Evolutionary conservation across 2,329 filamentous ascomycete genomes (phyloP).

Genomic region (Paradendryphiella salina): DNA sequence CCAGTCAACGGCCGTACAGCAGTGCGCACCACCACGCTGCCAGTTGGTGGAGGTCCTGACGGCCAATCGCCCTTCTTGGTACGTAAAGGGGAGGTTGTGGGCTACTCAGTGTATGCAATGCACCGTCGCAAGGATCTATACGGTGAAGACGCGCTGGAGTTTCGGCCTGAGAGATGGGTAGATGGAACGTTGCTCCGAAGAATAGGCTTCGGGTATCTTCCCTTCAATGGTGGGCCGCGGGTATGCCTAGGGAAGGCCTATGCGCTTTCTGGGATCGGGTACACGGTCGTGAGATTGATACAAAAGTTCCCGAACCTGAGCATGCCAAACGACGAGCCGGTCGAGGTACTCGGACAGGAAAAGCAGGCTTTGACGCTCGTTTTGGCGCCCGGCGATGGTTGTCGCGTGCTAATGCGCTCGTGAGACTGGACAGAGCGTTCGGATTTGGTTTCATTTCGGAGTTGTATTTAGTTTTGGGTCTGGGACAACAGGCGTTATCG

Average conservation of each 20-base stretch:
- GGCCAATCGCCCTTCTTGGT: constrained; percentile 37
- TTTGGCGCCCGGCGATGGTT: not conserved
- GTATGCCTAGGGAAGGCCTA: constrained; percentile 29
- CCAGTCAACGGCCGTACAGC: constrained; percentile 34
- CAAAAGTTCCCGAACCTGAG: not conserved
- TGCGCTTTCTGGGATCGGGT: not conserved
- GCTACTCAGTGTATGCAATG: constrained; percentile 37
- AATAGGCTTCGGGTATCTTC: constrained; percentile 32
- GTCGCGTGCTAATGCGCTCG: not conserved
- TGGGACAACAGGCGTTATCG: too few species aligned
- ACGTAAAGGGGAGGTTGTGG: constrained; percentile 29
- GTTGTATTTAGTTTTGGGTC: not conserved
- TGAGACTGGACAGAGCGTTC: not conserved
- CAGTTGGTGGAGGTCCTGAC: constrained; percentile 39
- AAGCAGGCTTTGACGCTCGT: not conserved
- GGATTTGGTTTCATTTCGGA: too few species aligned
- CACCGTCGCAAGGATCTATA: constrained; percentile 42
- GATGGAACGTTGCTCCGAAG: constrained; percentile 23
- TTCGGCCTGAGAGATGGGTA: constrained; percentile 42
- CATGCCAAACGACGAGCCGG: not conserved
- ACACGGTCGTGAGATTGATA: not conserved
- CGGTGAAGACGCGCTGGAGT: constrained; percentile 41
- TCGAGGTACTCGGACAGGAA: not conserved
- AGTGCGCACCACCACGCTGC: constrained; percentile 29
- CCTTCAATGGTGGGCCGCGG: constrained; percentile 37